These are phyloP conservation scores for Rauvolfia tetraphylla DNA, from an alignment of 257 asterid species.

Conservation along the genomic window DNA sequence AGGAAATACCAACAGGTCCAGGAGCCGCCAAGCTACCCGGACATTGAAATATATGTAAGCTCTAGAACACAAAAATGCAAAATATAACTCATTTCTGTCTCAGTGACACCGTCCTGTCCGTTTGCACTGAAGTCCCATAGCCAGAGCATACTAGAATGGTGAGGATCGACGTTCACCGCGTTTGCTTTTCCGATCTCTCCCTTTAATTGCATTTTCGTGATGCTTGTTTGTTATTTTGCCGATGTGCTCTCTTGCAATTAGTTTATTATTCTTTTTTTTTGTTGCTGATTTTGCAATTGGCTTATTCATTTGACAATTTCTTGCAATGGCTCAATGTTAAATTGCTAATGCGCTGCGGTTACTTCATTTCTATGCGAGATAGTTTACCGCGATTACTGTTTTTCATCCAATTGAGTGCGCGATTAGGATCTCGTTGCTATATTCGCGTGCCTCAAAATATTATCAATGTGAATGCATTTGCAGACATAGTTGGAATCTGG, in stretches of 20 bases:
- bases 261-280: not conserved
- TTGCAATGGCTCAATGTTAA: not conserved
- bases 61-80: too few species aligned
- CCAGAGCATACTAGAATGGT: conserved; percentile 2
- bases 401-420: not conserved
- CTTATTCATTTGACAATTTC: not conserved
- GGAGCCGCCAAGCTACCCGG: too few species aligned
- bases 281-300: not conserved
- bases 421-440: not conserved
- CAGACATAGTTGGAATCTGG: not conserved
- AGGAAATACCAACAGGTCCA: too few species aligned
- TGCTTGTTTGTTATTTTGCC: too few species aligned
- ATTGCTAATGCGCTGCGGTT: not conserved
- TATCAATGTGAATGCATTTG: not conserved
- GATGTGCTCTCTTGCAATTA: not conserved
- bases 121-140: not conserved
- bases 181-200: not conserved
- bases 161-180: not conserved
- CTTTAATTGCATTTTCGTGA: not conserved
- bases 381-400: not conserved
- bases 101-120: too few species aligned
- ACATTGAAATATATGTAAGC: too few species aligned
- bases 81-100: too few species aligned
- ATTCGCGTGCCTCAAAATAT: not conserved
- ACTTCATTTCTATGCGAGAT: not conserved